phyloP scores from a whole-genome alignment of 805 yeast species.

The Cyberlindnera samutprakarnensis region DNA sequence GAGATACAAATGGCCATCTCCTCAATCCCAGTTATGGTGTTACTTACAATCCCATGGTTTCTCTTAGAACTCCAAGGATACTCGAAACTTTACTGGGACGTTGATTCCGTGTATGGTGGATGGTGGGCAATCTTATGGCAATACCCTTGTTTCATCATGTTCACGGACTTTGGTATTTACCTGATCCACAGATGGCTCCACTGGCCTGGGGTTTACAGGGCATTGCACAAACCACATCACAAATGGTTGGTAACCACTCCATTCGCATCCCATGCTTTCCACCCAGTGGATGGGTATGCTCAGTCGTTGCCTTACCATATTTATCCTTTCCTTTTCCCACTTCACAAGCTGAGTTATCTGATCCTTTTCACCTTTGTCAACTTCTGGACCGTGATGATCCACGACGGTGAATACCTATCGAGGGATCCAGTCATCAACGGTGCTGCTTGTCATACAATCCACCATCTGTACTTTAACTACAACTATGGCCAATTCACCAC shows the following conservation, averaged over 20 bases:
- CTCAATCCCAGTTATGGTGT: slow-evolving; percentile 87
- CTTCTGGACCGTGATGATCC: slow-evolving; percentile 98
- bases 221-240: slow-evolving; percentile 94
- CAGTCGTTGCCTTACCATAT: slow-evolving; percentile 93
- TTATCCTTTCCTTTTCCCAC: slow-evolving; percentile 86
- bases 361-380: slow-evolving; percentile 83
- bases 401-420: slow-evolving; percentile 93
- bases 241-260: slow-evolving; percentile 99
- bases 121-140: slow-evolving; percentile 59
- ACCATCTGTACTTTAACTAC: slow-evolving; percentile 94
- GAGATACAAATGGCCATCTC: slow-evolving; percentile 74
- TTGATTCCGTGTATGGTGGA: slow-evolving; percentile 59
- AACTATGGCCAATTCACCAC: slow-evolving; percentile 98
- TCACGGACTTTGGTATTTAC: slow-evolving; percentile 91
- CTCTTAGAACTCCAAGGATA: slow-evolving; percentile 75
- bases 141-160: slow-evolving; percentile 73
- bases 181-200: slow-evolving; percentile 89
- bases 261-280: slow-evolving; percentile 97
- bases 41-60: slow-evolving; percentile 86
- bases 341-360: slow-evolving; percentile 81
- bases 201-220: slow-evolving; percentile 84
- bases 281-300: slow-evolving; percentile 92
- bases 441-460: slow-evolving; percentile 97
- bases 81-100: slow-evolving; percentile 66
- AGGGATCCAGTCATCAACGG: slow-evolving; percentile 94